Evolutionary conservation across 108 stramenopile species (phyloP).

Genomic region (Chaetoceros muelleri): DNA sequence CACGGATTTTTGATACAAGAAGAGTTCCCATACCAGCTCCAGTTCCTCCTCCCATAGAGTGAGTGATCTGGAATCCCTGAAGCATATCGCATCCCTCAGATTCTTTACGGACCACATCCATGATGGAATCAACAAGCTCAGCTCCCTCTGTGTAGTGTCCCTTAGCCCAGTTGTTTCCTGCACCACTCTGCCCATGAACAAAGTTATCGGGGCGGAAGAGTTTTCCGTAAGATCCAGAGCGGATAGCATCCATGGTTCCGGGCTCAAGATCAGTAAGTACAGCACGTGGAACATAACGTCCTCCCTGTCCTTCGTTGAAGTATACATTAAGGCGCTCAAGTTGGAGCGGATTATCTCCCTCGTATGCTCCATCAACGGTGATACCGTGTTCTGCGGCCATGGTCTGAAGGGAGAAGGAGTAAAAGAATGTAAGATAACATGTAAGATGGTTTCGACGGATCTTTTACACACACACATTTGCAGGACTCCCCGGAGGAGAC

Average conservation of each 20-base stretch:
- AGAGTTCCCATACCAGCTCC: slow-evolving; percentile 92
- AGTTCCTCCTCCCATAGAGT: slow-evolving; percentile 91
- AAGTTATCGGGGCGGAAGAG: slow-evolving; percentile 96
- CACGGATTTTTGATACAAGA: slow-evolving; percentile 90
- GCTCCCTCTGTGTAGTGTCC: slow-evolving; percentile 97
- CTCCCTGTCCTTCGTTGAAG: slow-evolving; percentile 79
- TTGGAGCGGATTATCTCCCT: slow-evolving; percentile 68
- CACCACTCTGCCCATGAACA: slow-evolving; percentile 89
- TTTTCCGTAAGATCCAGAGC: slow-evolving; percentile 56
- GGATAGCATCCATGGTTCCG: slow-evolving; percentile 88
- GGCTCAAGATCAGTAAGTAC: slow-evolving; percentile 88
- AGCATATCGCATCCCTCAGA: slow-evolving; percentile 82
- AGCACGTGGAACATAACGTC: slow-evolving; percentile 89
- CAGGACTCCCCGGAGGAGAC: too few relatives aligned
- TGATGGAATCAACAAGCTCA: slow-evolving; percentile 89
- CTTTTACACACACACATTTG: too few relatives aligned
- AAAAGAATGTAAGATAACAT: neutral
- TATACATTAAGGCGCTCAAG: slow-evolving; percentile 77
- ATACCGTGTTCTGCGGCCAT: slow-evolving; percentile 89
- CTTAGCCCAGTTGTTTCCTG: slow-evolving; percentile 93
- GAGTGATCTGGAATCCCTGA: slow-evolving; percentile 85
- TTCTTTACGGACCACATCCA: slow-evolving; percentile 94
- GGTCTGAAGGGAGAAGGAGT: slow-evolving; percentile 29
- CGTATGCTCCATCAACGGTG: slow-evolving; percentile 38
- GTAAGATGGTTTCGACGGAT: neutral